A percentile compares a stretch with the other conserved stretches of the same genome.
Evolutionary conservation across 495 filamentous ascomycete species (phyloP).

Genomic region (Hyaloscypha hepaticicola): DNA sequence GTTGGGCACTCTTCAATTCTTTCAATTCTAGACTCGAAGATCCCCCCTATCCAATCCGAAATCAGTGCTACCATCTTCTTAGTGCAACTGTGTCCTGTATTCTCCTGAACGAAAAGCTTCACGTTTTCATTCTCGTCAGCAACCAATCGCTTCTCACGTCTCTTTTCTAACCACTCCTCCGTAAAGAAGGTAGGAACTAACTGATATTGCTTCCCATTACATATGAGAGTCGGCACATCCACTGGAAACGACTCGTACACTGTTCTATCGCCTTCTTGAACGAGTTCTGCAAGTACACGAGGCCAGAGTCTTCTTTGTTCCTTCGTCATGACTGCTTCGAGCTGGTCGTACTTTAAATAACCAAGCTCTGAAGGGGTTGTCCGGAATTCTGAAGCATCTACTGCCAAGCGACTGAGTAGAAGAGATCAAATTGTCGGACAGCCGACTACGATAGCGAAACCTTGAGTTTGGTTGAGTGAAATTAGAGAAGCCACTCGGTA

Average conservation of each 20-base stretch:
- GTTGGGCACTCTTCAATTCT: no score
- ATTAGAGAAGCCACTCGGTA: constrained; percentile 17
- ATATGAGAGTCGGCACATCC: constrained; percentile 20
- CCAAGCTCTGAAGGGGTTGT: constrained; percentile 11
- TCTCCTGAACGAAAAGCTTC: constrained; percentile 23
- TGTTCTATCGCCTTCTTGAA: constrained; percentile 22
- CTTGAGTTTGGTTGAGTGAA: constrained; percentile 15
- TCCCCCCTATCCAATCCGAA: constrained; percentile 18
- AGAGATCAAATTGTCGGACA: constrained; percentile 23
- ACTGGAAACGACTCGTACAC: constrained; percentile 22
- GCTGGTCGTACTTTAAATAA: constrained; percentile 8
- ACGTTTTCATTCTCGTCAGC: not conserved
- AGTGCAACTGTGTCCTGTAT: constrained; percentile 27
- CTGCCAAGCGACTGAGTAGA: constrained; percentile 23
- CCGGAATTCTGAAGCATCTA: constrained; percentile 14
- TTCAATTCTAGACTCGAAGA: constrained; percentile 6
- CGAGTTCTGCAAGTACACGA: constrained; percentile 12
- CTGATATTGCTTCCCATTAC: constrained; percentile 21
- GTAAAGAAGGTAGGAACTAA: constrained; percentile 23
- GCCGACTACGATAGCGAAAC: constrained; percentile 25
- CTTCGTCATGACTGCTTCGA: constrained; percentile 18
- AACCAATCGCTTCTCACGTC: not conserved
- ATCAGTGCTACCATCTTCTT: constrained; percentile 27
- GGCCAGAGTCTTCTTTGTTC: constrained; percentile 22
- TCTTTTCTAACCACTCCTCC: constrained; percentile 15